Percentiles rank a stretch among this genome's conserved stretches.
Conservation (phyloP, 768 basidiomycete species). For the Cystobasidium ongulense region DNA sequence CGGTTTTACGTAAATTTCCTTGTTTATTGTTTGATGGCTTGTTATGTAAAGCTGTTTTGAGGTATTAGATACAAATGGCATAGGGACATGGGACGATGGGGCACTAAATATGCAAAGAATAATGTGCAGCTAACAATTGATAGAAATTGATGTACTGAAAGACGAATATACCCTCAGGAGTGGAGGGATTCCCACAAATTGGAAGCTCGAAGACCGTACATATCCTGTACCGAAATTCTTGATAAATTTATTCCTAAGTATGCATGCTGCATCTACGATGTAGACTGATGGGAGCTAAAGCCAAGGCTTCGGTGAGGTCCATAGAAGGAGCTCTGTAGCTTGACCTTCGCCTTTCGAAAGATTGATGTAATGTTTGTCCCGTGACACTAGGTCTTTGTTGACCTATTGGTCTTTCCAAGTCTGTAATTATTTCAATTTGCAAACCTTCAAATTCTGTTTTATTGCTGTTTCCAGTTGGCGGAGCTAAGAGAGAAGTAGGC, state of each 20-base stretch:
- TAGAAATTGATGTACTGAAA: too few species aligned
- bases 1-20: too few species aligned
- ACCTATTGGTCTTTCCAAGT: background rate
- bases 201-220: background rate
- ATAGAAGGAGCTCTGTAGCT: background rate
- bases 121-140: too few species aligned
- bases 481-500: background rate
- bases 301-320: slow-evolving; percentile 4
- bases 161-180: too few species aligned
- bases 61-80: too few species aligned
- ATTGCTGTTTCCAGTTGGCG: background rate
- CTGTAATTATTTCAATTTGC: background rate
- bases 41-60: too few species aligned
- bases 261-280: background rate
- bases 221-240: too few species aligned
- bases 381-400: background rate
- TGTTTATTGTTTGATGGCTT: too few species aligned
- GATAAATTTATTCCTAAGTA: background rate
- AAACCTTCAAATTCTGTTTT: background rate
- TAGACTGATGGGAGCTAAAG: background rate
- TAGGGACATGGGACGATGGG: too few species aligned
- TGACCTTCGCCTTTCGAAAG: background rate
- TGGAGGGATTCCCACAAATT: too few species aligned
- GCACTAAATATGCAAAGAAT: too few species aligned
- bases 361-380: background rate